Evolutionary conservation across 1,284 basidiomycete genomes (phyloP), one percentile per base, ranked within the genome.

Genomic region (Microbotryum violaceum): DNA sequence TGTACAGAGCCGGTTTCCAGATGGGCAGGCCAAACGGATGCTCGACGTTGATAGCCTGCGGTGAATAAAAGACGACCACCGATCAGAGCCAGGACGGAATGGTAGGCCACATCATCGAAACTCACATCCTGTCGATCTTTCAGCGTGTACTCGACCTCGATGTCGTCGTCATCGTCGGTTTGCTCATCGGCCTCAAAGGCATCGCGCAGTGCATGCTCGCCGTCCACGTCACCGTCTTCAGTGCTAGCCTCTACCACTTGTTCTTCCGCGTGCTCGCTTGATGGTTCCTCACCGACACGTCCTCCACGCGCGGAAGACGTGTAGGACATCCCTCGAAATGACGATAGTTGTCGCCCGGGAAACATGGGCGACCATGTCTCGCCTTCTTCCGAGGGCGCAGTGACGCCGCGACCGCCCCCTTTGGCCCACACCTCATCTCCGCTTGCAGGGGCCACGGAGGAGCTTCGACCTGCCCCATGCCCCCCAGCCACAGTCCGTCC

Each of bases 1-100:
- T 94, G 84, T 99, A 99, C 57, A 99, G 77, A 0, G 96, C 96
- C 16, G 96, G 96, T 77, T 99, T 99, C 96, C 96, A 98, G 74
- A 99, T 97, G 51, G 91, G 96, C 68, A 99, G 82, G 80, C 96
- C 96, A 76, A 99, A 98, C 8, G 96, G 96, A 76, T 99, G 96
- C 75, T 97, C 91, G 74, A 97, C 92, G 77, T 98, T 98, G 76
- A 98, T 96, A 70, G 81, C 81, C 78, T 78, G 62, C 25, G 21
- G 51, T 52, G 42, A 59, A 23, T 25, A 58, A 18, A 33, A 21
- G n/a, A 12, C 14, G 20, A 33, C 12, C 9, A n/a, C 21, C n/a
- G n/a, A 25, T 33, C 21, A 12, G 8, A 4, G 14, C 14, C 12
- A 18, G 23, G 7, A 23, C 9, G 21, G 6, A 21, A 4, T 9